phyloP scores from a whole-genome alignment of 345 rosid species.

The Camelina hispida region DNA sequence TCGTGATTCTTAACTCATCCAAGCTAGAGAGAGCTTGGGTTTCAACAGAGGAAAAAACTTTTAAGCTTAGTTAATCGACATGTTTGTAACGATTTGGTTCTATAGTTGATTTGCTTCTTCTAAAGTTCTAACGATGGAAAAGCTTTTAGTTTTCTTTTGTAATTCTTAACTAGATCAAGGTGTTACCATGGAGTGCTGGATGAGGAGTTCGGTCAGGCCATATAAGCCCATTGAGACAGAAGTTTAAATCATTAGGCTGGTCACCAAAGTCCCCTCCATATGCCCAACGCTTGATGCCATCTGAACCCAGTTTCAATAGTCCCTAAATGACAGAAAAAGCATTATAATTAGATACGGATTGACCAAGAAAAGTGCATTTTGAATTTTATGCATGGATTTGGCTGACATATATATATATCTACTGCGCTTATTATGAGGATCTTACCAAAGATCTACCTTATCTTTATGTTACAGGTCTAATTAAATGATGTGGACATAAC shows the following conservation, averaged over 20 bases:
- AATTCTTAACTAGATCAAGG: conserved; percentile 28
- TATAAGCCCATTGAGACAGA: conserved; percentile 84
- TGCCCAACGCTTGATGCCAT: conserved; percentile 87
- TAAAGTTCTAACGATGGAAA: background rate
- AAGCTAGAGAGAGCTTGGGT: background rate
- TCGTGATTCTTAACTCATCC: background rate
- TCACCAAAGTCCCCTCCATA: conserved; percentile 99
- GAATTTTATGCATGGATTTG: conserved; percentile 17
- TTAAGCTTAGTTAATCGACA: conserved; percentile 1
- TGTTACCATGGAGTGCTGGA: conserved; percentile 87
- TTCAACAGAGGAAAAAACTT: background rate
- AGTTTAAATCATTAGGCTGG: conserved; percentile 89
- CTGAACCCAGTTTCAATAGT: conserved; percentile 65
- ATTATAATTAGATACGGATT: background rate
- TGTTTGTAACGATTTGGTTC: background rate
- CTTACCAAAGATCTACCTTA: too few species aligned
- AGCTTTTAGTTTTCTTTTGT: conserved; percentile 4
- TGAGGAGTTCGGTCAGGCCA: conserved; percentile 99
- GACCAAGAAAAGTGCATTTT: background rate
- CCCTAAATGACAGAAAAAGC: conserved; percentile 54
- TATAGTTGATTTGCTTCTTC: conserved; percentile 15
- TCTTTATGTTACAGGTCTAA: too few species aligned
- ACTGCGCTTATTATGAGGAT: conserved; percentile 13
- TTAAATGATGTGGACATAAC: background rate
- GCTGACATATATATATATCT: conserved; percentile 1